phyloP scores from a whole-genome alignment of 108 stramenopile genomes.

The Nitzschia sp. region DNA sequence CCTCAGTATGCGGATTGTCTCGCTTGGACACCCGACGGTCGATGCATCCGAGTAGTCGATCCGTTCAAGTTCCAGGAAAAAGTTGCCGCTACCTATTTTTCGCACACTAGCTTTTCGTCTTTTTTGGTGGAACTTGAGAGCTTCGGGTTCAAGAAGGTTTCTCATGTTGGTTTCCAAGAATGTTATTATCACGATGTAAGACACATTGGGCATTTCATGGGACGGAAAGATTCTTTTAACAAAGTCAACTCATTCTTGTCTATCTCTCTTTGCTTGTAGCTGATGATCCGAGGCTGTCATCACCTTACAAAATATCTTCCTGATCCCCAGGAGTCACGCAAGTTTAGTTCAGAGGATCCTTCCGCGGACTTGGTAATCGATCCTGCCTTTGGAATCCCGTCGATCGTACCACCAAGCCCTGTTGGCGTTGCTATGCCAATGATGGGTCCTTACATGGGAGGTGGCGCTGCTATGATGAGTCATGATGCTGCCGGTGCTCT shows the following conservation, averaged over 20 bases:
- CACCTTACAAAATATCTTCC: conserved; percentile 19
- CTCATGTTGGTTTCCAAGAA: conserved; percentile 23
- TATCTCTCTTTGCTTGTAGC: conserved; percentile 5
- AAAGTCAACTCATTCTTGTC: neutral
- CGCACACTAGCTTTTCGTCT: conserved; percentile 16
- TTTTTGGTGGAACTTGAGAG: conserved; percentile 23
- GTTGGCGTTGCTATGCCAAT: neutral
- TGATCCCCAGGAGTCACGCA: neutral
- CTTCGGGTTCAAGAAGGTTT: conserved; percentile 25
- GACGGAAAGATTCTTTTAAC: neutral
- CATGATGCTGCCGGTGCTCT: neutral
- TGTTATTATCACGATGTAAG: conserved; percentile 33
- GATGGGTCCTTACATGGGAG: neutral
- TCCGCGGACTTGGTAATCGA: conserved; percentile 1
- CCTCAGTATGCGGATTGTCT: conserved; percentile 1
- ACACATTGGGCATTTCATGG: too few species aligned
- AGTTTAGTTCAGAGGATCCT: conserved; percentile 14
- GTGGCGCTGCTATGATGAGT: neutral
- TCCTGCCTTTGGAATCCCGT: neutral
- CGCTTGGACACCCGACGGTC: conserved; percentile 24
- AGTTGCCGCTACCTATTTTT: conserved; percentile 9
- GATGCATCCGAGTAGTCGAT: conserved; percentile 17
- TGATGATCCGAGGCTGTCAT: conserved; percentile 23
- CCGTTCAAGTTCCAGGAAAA: conserved; percentile 23
- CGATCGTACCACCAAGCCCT: neutral